These are phyloP conservation scores for Xylariales sp. DNA, from an alignment of 2,329 filamentous ascomycete species.

Conservation along the genomic window DNA sequence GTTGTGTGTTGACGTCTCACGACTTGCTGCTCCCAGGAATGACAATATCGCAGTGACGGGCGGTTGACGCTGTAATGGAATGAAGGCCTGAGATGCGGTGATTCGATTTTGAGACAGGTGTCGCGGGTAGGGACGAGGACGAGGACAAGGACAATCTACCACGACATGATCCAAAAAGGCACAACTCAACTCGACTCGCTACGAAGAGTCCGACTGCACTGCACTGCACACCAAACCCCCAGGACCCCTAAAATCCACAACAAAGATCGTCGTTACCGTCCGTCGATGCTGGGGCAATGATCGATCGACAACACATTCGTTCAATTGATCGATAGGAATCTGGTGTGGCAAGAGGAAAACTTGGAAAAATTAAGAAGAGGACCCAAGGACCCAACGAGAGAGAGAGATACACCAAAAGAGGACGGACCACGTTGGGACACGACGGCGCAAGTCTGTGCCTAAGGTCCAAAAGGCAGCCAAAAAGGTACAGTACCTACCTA, in stretches of 20 bases:
- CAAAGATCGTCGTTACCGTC: not conserved
- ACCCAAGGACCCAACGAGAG: not conserved
- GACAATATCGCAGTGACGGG: no score
- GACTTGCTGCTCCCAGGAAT: no score
- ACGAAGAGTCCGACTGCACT: no score
- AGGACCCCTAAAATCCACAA: not conserved
- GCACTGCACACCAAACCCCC: no score
- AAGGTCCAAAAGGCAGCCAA: not conserved
- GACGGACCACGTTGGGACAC: not conserved
- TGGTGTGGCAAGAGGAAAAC: slow-evolving; percentile 6
- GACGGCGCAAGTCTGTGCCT: not conserved
- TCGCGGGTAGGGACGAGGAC: no score
- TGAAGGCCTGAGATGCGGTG: no score
- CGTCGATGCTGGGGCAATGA: not conserved
- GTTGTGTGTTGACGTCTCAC: no score
- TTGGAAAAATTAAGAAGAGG: slow-evolving; percentile 6
- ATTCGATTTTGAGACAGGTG: no score
- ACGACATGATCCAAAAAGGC: no score
- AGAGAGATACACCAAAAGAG: slow-evolving; percentile 1
- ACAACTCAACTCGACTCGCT: no score
- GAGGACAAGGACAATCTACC: no score
- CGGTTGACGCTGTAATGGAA: no score
- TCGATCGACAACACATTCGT: slow-evolving; percentile 3
- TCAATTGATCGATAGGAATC: not conserved
- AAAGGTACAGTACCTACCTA: not conserved